Percentiles rank a stretch among this genome's conserved stretches.
Evolutionary conservation across 1,284 basidiomycete genomes (phyloP).

Genomic region (Malassezia nana): DNA sequence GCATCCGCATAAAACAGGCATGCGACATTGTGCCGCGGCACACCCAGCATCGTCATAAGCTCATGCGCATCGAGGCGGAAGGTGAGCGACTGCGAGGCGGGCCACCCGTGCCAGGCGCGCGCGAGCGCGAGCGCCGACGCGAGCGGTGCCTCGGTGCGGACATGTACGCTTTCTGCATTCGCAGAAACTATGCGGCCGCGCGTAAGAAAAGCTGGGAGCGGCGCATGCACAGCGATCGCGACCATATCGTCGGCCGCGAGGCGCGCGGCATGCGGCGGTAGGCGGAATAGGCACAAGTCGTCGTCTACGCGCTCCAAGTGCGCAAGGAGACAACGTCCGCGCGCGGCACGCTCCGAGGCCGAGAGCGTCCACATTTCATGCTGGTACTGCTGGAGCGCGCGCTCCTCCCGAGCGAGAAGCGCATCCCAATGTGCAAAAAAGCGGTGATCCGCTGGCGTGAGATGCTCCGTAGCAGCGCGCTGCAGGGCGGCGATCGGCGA

Average conservation of each 20-base stretch:
- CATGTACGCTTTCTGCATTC: slow-evolving; percentile 57
- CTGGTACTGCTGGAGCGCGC: slow-evolving; percentile 67
- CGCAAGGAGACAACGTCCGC: slow-evolving; percentile 43
- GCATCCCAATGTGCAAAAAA: slow-evolving; percentile 90
- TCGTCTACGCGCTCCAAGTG: slow-evolving; percentile 46
- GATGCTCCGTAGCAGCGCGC: slow-evolving; percentile 66
- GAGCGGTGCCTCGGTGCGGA: slow-evolving; percentile 75
- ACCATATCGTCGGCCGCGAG: slow-evolving; percentile 71
- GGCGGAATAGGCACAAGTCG: background rate
- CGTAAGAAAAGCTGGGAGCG: background rate
- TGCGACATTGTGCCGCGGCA: slow-evolving; percentile 79
- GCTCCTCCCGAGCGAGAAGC: slow-evolving; percentile 77
- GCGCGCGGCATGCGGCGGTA: slow-evolving; percentile 47
- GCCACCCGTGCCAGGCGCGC: slow-evolving; percentile 4
- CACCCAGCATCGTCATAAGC: slow-evolving; percentile 70
- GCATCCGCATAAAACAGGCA: slow-evolving; percentile 67
- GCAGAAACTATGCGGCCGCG: slow-evolving; percentile 9
- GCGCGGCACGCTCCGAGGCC: slow-evolving; percentile 65
- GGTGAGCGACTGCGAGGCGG: slow-evolving; percentile 47
- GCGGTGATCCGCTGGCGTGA: slow-evolving; percentile 59
- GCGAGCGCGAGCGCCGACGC: slow-evolving; percentile 30
- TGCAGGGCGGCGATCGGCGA: slow-evolving; percentile 66
- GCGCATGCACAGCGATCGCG: slow-evolving; percentile 61
- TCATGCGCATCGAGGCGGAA: slow-evolving; percentile 94
- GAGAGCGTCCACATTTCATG: slow-evolving; percentile 90